phyloP scores from a whole-genome alignment of 1,284 basidiomycete species.

The Lentinus polychrous region DNA sequence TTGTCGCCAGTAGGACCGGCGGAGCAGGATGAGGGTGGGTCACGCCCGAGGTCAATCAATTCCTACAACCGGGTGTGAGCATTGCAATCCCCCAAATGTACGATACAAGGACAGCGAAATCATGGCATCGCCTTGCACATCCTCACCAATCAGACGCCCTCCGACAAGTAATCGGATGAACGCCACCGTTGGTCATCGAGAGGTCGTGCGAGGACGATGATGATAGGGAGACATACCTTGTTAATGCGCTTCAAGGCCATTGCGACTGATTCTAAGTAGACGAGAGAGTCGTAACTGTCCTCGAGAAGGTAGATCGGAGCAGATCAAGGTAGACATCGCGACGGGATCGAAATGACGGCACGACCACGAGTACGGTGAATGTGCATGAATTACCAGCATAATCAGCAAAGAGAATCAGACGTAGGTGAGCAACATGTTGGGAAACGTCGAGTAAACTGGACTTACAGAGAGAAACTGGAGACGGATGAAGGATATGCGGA shows the following conservation, averaged over 20 bases:
- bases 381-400: neutral
- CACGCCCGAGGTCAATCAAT: slow-evolving; percentile 94
- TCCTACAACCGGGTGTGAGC: slow-evolving; percentile 50
- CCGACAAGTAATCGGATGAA: slow-evolving; percentile 4
- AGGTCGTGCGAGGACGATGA: neutral
- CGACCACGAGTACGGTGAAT: no score
- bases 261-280: slow-evolving; percentile 22
- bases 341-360: neutral
- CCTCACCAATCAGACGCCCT: slow-evolving; percentile 7
- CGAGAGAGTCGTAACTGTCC: slow-evolving; percentile 17
- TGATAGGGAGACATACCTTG: slow-evolving; percentile 61
- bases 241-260: slow-evolving; percentile 99
- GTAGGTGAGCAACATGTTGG: neutral
- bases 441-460: neutral
- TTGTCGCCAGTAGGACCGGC: slow-evolving; percentile 94
- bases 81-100: slow-evolving; percentile 10
- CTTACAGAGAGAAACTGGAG: neutral
- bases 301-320: slow-evolving; percentile 7
- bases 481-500: neutral
- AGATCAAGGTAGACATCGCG: slow-evolving; percentile 12
- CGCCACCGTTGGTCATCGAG: slow-evolving; percentile 8
- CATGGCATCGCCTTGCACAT: slow-evolving; percentile 1
- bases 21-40: slow-evolving; percentile 96
- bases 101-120: slow-evolving; percentile 10
- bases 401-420: neutral